Conservation (phyloP, 2,329 filamentous ascomycete species). For the Dactylonectria estremocensis region DNA sequence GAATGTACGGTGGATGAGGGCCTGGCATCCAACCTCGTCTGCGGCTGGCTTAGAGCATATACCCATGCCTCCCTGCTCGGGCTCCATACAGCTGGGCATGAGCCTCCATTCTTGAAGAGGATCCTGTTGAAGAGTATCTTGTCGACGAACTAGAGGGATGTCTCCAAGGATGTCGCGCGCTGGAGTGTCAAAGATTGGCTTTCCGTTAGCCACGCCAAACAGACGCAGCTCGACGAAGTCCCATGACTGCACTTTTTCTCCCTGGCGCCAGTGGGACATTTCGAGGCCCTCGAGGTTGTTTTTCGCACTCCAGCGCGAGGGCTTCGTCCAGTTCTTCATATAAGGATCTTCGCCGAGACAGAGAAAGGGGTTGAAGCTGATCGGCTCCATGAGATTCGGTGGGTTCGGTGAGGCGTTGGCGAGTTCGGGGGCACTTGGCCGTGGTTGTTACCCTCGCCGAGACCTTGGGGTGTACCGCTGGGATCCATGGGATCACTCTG, state of each 20-base stretch:
- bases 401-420: too few relatives aligned
- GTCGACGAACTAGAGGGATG: slow-evolving; percentile 20
- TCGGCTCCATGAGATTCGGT: too few relatives aligned
- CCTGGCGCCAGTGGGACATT: slow-evolving; percentile 40
- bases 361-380: slow-evolving; percentile 42
- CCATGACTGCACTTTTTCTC: not conserved
- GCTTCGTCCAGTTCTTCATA: slow-evolving; percentile 4
- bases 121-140: not conserved
- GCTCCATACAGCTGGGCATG: slow-evolving; percentile 35
- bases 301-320: slow-evolving; percentile 38
- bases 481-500: too few relatives aligned
- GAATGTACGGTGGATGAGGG: slow-evolving; percentile 33
- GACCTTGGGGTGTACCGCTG: too few relatives aligned
- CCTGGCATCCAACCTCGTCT: slow-evolving; percentile 34
- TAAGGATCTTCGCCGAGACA: slow-evolving; percentile 18
- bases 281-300: slow-evolving; percentile 39
- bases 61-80: slow-evolving; percentile 30
- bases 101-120: too few relatives aligned
- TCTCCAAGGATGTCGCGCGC: slow-evolving; percentile 35
- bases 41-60: slow-evolving; percentile 23
- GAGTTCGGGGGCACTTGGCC: too few relatives aligned
- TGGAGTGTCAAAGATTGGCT: slow-evolving; percentile 26
- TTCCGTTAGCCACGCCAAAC: slow-evolving; percentile 28
- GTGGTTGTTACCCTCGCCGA: too few relatives aligned
- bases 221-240: slow-evolving; percentile 14